Evolutionary conservation across 2,329 filamentous ascomycete species (phyloP), one percentile per base, ranked within the genome.

Genomic region (Phyllachora maydis): DNA sequence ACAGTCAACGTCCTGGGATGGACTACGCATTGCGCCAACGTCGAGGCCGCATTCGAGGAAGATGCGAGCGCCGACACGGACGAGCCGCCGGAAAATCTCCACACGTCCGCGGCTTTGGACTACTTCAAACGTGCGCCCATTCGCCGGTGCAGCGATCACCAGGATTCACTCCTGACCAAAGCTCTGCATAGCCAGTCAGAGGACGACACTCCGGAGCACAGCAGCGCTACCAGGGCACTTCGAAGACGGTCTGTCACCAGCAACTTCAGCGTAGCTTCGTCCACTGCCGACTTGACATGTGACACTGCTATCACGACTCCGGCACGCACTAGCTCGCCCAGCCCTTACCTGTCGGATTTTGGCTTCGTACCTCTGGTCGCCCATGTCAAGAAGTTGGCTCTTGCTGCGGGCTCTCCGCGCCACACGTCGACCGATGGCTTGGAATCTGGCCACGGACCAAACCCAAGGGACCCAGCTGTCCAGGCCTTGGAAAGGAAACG

Each of bases 221-320:
- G 45, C 16, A 45, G 50, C 8, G 40, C 45, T 20, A 34, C 37
- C n/a, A 39, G 37, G 25, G 43, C 40, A 12, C 43, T 47, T 16
- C 50, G 61, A 28, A 52, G 60, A 35, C 56, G 68, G 29, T 85
- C 76, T 29, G 70, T 74, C 36, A 74, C 71, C 43, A 90, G 79
- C 54, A 85, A 73, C 40, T 54, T 69, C 34, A 92, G 82, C 49
- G 51, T 74, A 29, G 62, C 77, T 21, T 92, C 83, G 2, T 90
- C 81, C 3, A 77, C n/a, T n/a, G n/a, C 77, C 18, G 85, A 93
- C 33, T 59, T 95, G 27, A 93, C 82, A n/a, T 93, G 83, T 47
- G 88, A 93, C 39, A 88, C 78, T 28, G 83, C 79, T 28, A 53
- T 90, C 28, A 91, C 83, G 11, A 93, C 81, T 38, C 82, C 85